phyloP scores from a whole-genome alignment of 2,329 filamentous ascomycete species.

The Cryoendolithus antarcticus region DNA sequence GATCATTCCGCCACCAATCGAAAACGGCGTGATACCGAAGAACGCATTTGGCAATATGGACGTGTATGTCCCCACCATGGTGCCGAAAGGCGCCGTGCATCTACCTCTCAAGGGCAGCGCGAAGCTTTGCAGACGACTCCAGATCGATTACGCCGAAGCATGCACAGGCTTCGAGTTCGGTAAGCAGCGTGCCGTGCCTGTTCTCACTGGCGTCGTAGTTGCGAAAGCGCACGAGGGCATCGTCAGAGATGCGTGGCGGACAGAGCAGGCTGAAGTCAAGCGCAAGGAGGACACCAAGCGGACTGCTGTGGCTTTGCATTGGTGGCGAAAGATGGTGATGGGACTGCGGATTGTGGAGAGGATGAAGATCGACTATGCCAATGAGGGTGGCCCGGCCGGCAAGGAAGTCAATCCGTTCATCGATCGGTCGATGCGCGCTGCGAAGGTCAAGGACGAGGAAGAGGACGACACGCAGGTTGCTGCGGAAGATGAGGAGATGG shows the following conservation, averaged over 20 bases:
- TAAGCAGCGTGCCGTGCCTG: conserved; percentile 81
- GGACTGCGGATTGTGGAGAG: conserved; percentile 71
- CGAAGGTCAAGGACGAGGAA: conserved; percentile 8
- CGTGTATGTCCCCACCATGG: conserved; percentile 87
- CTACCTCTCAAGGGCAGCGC: conserved; percentile 66
- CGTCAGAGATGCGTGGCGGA: conserved; percentile 64
- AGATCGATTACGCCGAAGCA: conserved; percentile 84
- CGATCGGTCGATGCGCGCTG: conserved; percentile 20
- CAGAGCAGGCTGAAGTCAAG: conserved; percentile 59
- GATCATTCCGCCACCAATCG: conserved; percentile 78
- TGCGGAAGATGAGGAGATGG: conserved; percentile 15
- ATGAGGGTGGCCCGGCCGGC: conserved; percentile 25
- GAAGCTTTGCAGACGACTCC: conserved; percentile 69
- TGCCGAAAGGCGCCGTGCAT: conserved; percentile 72
- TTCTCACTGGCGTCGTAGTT: conserved; percentile 81
- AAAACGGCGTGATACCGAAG: conserved; percentile 77
- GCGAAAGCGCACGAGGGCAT: conserved; percentile 64
- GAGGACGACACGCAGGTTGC: conserved; percentile 3
- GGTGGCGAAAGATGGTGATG: conserved; percentile 81
- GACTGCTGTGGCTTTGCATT: conserved; percentile 56
- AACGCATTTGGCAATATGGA: conserved; percentile 96
- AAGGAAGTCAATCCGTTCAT: conserved; percentile 45
- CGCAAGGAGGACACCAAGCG: conserved; percentile 77
- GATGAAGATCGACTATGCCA: conserved; percentile 64
- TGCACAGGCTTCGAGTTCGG: conserved; percentile 96